Evolutionary conservation across 179 eudicot species (phyloP).

Genomic region (Monotropa hypopitys): DNA sequence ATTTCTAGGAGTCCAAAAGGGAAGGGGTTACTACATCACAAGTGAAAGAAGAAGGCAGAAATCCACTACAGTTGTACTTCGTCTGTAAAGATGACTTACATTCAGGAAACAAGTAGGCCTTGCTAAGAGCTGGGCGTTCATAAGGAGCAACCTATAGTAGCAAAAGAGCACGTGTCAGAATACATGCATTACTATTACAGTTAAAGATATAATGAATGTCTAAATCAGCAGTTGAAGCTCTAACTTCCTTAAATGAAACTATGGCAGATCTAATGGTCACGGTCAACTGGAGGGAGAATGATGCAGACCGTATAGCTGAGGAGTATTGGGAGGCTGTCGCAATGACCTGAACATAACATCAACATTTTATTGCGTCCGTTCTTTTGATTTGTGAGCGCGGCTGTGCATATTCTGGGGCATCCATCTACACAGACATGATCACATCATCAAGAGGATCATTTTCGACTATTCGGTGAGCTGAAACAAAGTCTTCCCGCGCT

Average conservation of each 20-base stretch:
- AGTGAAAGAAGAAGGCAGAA: background rate
- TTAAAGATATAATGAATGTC: background rate
- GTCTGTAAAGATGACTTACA: constrained; percentile 36
- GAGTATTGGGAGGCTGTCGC: too few species aligned
- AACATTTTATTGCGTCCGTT: too few species aligned
- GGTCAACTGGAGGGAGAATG: background rate
- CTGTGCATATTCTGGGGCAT: too few species aligned
- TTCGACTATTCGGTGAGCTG: too few species aligned
- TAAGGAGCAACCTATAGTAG: constrained; percentile 85
- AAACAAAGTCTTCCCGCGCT: too few species aligned
- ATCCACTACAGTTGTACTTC: background rate
- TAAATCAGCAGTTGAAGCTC: background rate
- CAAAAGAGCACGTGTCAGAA: constrained; percentile 1
- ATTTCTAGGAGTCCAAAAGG: background rate
- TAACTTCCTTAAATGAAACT: background rate
- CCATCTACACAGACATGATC: too few species aligned
- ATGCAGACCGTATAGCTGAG: too few species aligned
- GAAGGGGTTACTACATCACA: background rate
- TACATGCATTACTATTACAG: constrained; percentile 6
- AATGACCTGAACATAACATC: too few species aligned
- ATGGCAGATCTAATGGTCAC: background rate
- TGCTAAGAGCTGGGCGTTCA: constrained; percentile 99
- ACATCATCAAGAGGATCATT: too few species aligned
- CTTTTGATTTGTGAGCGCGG: too few species aligned
- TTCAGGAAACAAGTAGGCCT: constrained; percentile 90